Evolutionary conservation across 1,139 yeast genomes (phyloP).

Genomic region (Taphrina flavorubra): DNA sequence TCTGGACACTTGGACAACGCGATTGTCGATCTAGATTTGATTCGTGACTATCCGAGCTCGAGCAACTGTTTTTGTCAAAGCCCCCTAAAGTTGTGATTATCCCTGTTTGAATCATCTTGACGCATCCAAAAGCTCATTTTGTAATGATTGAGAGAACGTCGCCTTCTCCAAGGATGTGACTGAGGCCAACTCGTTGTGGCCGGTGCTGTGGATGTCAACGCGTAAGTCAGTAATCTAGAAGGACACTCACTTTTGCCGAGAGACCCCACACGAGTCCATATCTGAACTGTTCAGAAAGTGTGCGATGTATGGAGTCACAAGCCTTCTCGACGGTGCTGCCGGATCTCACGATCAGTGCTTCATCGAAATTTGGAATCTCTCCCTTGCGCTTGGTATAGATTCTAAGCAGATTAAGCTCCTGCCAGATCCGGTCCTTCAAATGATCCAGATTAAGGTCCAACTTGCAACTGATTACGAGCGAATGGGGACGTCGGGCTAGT

Average conservation of each 20-base stretch:
- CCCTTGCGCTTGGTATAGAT: slow-evolving; percentile 86
- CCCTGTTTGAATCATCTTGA: no score
- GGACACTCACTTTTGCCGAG: slow-evolving; percentile 64
- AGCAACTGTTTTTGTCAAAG: no score
- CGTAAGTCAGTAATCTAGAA: background rate
- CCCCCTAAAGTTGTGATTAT: no score
- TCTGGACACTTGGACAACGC: no score
- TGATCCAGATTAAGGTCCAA: slow-evolving; percentile 84
- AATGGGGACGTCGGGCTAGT: slow-evolving; percentile 86
- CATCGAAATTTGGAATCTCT: slow-evolving; percentile 74
- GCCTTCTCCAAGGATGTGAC: slow-evolving; percentile 83
- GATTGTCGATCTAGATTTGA: no score
- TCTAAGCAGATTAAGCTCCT: slow-evolving; percentile 76
- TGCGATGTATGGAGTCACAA: slow-evolving; percentile 91
- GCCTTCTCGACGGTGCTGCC: slow-evolving; percentile 80
- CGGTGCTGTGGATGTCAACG: slow-evolving; percentile 59
- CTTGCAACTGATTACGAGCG: slow-evolving; percentile 92
- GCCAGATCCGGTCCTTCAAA: slow-evolving; percentile 91
- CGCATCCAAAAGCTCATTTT: slow-evolving; percentile 54
- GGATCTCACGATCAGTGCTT: slow-evolving; percentile 87
- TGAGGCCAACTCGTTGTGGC: slow-evolving; percentile 93
- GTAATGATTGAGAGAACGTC: slow-evolving; percentile 92
- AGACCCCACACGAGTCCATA: slow-evolving; percentile 98
- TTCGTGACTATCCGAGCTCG: no score
- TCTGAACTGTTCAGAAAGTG: slow-evolving; percentile 87